phyloP scores from a whole-genome alignment of 345 rosid species.

The Boechera stricta region DNA sequence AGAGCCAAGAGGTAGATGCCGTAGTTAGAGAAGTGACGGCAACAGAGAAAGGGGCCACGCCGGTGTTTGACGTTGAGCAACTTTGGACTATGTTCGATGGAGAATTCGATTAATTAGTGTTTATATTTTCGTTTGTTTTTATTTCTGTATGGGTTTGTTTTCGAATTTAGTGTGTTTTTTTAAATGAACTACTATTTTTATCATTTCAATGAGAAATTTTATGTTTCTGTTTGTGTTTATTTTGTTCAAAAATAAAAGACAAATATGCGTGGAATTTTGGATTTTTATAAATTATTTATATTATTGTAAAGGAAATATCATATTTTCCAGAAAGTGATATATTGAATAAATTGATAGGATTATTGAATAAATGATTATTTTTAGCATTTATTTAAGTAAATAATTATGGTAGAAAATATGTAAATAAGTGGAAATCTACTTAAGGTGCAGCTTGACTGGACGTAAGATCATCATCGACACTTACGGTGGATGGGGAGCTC shows the following conservation, averaged over 20 bases:
- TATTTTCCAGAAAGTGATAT: neutral
- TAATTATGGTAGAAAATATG: no score
- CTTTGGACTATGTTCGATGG: conserved; percentile 39
- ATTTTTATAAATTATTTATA: no score
- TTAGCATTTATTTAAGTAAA: no score
- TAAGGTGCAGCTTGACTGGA: conserved; percentile 28
- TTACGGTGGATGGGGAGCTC: conserved; percentile 51
- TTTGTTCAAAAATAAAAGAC: neutral
- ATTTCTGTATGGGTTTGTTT: neutral
- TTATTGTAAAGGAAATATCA: no score
- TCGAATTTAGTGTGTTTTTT: neutral
- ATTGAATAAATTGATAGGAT: no score
- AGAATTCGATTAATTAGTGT: conserved; percentile 27
- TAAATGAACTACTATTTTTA: neutral
- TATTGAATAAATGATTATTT: no score
- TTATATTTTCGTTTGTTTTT: neutral
- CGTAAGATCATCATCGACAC: conserved; percentile 53
- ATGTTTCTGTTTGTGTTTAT: no score
- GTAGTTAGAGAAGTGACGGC: neutral
- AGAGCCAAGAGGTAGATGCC: conserved; percentile 14
- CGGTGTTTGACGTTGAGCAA: conserved; percentile 35
- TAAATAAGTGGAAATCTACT: no score
- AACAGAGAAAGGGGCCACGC: neutral
- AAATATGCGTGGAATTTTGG: neutral
- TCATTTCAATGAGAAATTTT: no score